These are phyloP conservation scores for Rhodotorula sp. DNA, from an alignment of 1,284 basidiomycete genomes.

Conservation along the genomic window DNA sequence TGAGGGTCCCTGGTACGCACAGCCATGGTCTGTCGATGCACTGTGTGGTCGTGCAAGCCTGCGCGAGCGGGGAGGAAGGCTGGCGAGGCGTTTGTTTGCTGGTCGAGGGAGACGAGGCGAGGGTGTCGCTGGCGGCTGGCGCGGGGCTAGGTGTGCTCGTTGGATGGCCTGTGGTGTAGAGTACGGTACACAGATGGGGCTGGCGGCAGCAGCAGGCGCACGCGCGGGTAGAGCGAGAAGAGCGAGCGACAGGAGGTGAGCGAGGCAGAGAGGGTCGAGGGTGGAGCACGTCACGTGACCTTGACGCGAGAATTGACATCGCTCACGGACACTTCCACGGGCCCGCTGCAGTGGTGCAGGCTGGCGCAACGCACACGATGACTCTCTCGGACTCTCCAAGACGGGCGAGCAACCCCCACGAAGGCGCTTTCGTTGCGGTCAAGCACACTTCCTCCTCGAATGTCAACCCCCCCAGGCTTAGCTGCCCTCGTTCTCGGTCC, in stretches of 20 bases:
- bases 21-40: conserved; percentile 4
- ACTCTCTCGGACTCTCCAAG: too few relatives aligned
- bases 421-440: too few relatives aligned
- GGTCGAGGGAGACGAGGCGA: neutral
- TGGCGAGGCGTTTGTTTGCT: neutral
- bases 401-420: too few relatives aligned
- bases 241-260: neutral
- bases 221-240: neutral
- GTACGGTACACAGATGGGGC: neutral
- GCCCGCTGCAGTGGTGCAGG: too few relatives aligned
- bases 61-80: neutral
- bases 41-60: too few relatives aligned
- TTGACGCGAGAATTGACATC: neutral
- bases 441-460: neutral
- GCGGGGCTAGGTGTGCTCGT: neutral
- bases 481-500: neutral
- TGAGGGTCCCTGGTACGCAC: neutral
- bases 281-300: neutral
- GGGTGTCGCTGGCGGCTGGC: too few relatives aligned
- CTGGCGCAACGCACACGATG: too few relatives aligned
- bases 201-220: neutral
- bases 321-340: neutral
- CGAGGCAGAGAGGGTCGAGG: neutral
- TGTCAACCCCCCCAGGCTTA: neutral
- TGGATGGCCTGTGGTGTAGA: neutral